Evolutionary conservation across 73 alveolate genomes (phyloP), one percentile per base, ranked within the genome.

Genomic region (Paramecium sexaurelia): DNA sequence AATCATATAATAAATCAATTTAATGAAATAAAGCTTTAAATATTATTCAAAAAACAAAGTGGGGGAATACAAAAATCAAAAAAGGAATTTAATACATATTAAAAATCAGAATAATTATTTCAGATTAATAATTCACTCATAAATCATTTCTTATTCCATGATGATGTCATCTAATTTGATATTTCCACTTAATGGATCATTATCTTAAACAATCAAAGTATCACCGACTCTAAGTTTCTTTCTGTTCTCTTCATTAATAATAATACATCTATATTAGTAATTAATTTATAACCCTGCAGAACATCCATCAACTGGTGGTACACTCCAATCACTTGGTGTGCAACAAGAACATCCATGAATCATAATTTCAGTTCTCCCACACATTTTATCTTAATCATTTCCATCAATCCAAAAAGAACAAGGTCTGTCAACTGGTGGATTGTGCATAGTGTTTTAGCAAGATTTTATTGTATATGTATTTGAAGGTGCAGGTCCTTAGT

Each of bases 401-500:
- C 95, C 94, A 10, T 91, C 92, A 55, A 92, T 73, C 66, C 85
- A 91, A 92, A 92, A 92, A 2, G 96, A 61, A 32, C 96, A 92
- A 32, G 96, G 95, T 24, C 93, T 91, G 11, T 92, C 84, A 9
- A 91, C 95, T 41, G 90, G 43, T 7, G 96, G 84, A 45, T 13
- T 29, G 47, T 73, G 96, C 96, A 92, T 92, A 47, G 90, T 47
- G 56, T 92, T 92, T 37, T 88, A 66, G 61, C 96, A 92, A 1
- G 27, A 3, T 17, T 90, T 92, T 17, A 92, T 40, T 29, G 84
- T 73, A 75, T 92, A 92, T 13, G 35, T 75, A 39, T 91, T 75
- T 19, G 95, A 92, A 1, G 96, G 96, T 7, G 93, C 93, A 24
- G 96, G 96, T 41, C 96, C 96, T 27, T 75, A 36, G 33, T 91